Percentiles rank a stretch among this genome's conserved stretches.
phyloP scores from a whole-genome alignment of 305 asterid genomes.

The Stenogyne calaminthoides region DNA sequence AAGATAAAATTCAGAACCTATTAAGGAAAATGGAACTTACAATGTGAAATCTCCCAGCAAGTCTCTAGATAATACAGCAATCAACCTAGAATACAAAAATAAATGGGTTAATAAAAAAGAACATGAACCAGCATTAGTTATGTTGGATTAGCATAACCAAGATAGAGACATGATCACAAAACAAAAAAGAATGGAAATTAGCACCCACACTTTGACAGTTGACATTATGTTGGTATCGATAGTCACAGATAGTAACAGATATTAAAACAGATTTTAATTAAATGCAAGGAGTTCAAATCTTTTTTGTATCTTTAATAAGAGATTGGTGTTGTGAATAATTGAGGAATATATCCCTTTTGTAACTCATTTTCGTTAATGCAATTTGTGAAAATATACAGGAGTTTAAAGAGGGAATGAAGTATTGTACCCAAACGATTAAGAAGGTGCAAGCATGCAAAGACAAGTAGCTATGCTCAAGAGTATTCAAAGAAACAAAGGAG shows the following conservation, averaged over 20 bases:
- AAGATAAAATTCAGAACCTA: conserved; percentile 20
- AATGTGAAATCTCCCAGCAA: conserved; percentile 73
- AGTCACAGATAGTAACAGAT: background rate
- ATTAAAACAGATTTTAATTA: background rate
- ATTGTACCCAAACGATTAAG: background rate
- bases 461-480: background rate
- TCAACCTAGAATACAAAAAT: conserved; percentile 55
- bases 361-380: background rate
- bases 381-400: background rate
- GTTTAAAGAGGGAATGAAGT: background rate
- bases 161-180: background rate
- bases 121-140: background rate
- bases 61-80: conserved; percentile 91
- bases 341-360: background rate
- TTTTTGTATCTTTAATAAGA: background rate
- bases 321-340: background rate
- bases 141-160: conserved; percentile 13
- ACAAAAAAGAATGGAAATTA: background rate
- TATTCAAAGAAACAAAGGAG: conserved; percentile 3
- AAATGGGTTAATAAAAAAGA: conserved; percentile 17
- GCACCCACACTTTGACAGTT: background rate
- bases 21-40: conserved; percentile 52
- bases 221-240: background rate
- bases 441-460: conserved; percentile 11
- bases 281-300: background rate